These are phyloP conservation scores for Plasmodium adleri DNA, from an alignment of 169 alveolate species.

Conservation along the genomic window DNA sequence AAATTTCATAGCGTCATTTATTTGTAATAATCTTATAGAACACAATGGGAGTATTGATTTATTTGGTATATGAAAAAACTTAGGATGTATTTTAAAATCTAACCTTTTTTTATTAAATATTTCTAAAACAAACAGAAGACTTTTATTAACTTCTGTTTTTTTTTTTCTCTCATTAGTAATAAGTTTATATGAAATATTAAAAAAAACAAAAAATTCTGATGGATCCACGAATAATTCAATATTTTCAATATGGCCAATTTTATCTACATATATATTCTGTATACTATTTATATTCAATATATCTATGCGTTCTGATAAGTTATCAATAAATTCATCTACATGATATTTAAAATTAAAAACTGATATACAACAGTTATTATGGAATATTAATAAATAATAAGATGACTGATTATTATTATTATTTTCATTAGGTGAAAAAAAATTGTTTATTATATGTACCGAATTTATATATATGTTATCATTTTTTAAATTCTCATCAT, in stretches of 20 bases:
- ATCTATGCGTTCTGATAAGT: slow-evolving; percentile 26
- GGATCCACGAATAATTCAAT: slow-evolving; percentile 63
- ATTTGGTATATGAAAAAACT: slow-evolving; percentile 21
- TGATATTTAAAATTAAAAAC: slow-evolving; percentile 43
- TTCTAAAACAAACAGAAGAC: slow-evolving; percentile 55
- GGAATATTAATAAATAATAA: slow-evolving; percentile 49
- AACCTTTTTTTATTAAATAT: slow-evolving; percentile 65
- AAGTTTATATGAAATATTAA: slow-evolving; percentile 33
- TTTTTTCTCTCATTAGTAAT: neutral
- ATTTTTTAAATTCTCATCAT: neutral
- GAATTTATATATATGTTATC: slow-evolving; percentile 33
- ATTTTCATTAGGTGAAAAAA: slow-evolving; percentile 12
- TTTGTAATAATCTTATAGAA: slow-evolving; percentile 41
- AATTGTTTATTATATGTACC: slow-evolving; percentile 35
- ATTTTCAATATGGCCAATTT: slow-evolving; percentile 21
- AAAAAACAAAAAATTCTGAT: slow-evolving; percentile 72
- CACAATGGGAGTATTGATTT: slow-evolving; percentile 43
- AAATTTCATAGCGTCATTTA: slow-evolving; percentile 37
- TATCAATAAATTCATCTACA: neutral
- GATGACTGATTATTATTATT: neutral
- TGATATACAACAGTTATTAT: slow-evolving; percentile 55
- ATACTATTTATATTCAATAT: slow-evolving; percentile 20
- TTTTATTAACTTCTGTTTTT: slow-evolving; percentile 8
- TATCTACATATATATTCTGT: slow-evolving; percentile 49
- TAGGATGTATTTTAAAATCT: slow-evolving; percentile 65